These are phyloP conservation scores for Suillus sp. DNA, from an alignment of 768 basidiomycete species.

Conservation along the genomic window DNA sequence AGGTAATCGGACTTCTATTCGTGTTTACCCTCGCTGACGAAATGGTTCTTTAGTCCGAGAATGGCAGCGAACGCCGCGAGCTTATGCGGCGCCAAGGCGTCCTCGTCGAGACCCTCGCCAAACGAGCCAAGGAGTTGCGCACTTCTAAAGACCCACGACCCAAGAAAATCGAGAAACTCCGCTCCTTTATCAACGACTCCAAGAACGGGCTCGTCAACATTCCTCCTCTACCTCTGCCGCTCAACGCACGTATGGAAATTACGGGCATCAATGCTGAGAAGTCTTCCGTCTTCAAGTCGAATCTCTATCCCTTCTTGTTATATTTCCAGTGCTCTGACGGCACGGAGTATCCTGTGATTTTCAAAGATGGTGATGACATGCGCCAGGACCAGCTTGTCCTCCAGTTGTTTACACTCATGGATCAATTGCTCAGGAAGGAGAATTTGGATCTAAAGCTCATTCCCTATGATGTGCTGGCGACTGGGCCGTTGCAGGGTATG, in stretches of 20 bases:
- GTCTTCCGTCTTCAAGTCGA: constrained; percentile 96
- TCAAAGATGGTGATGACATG: constrained; percentile 99
- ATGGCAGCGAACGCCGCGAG: constrained; percentile 81
- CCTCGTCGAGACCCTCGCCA: constrained; percentile 82
- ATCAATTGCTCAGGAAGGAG: constrained; percentile 88
- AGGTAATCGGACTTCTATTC: constrained; percentile 49
- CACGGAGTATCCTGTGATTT: constrained; percentile 90
- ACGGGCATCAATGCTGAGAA: constrained; percentile 90
- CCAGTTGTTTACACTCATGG: constrained; percentile 99
- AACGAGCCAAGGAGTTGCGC: constrained; percentile 84
- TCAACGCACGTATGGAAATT: constrained; percentile 84
- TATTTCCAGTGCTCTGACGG: constrained; percentile 88
- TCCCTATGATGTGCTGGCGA: constrained; percentile 92
- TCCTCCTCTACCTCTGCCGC: constrained; percentile 81
- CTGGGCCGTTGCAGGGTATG: constrained; percentile 92
- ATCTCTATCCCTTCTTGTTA: constrained; percentile 87
- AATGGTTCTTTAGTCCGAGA: constrained; percentile 51
- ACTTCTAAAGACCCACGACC: constrained; percentile 90
- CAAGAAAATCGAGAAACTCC: constrained; percentile 96
- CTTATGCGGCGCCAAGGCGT: constrained; percentile 91
- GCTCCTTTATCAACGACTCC: constrained; percentile 79
- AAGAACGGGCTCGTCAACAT: constrained; percentile 85
- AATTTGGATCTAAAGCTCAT: constrained; percentile 91
- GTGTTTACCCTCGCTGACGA: not conserved
- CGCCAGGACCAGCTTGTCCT: constrained; percentile 98